Evolutionary conservation across 228 moss, liverwort and hornwort species (phyloP), one percentile per base, ranked within the genome.

Genomic region (Sphagnum magellanicum): DNA sequence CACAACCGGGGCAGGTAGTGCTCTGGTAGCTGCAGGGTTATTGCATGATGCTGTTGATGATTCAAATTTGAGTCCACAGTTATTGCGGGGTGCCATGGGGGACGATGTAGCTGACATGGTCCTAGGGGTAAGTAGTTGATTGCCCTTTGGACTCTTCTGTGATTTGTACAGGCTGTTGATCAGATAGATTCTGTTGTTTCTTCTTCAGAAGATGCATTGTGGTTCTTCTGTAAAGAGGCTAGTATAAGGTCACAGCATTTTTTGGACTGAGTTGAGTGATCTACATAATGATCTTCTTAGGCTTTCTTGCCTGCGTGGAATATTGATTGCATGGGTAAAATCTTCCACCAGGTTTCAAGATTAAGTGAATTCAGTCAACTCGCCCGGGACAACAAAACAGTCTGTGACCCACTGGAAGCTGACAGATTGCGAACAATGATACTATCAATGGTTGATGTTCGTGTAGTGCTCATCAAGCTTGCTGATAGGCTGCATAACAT

Each of bases 391-490:
- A 87, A 90, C 66, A 79, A 81, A 48, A 80, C 90, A 4, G 90
- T 85, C 10, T 68, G 78, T 10, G 84, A 95, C 58, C 87, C 92
- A 46, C 81, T 61, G 63, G 92, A 92, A 78, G 78, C 89, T 61
- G 90, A 95, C 66, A 80, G 84, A 62, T 67, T 92, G 53, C 76
- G 89, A 59, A 95, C 89, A 1, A 95, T 95, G 95, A 90, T 95
- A 63, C 77, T 95, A 7, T 88, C 90, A 3, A 95, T 95, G 95
- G 92, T 80, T 67, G 95, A 95, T 73, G 92, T 89, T 0, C 89
- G 92, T 4, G 90, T 95, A 59, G 95, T 95, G 68, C 89, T 92
- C 4, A 92, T 95, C n/a, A 95, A 95, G 74, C 82, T 95, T 5
- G 95, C 92, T 4, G 92, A 95, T 74, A 89, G 92, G 17, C 76